phyloP scores from a whole-genome alignment of 257 asterid genomes.

The Anisodus acutangulus region DNA sequence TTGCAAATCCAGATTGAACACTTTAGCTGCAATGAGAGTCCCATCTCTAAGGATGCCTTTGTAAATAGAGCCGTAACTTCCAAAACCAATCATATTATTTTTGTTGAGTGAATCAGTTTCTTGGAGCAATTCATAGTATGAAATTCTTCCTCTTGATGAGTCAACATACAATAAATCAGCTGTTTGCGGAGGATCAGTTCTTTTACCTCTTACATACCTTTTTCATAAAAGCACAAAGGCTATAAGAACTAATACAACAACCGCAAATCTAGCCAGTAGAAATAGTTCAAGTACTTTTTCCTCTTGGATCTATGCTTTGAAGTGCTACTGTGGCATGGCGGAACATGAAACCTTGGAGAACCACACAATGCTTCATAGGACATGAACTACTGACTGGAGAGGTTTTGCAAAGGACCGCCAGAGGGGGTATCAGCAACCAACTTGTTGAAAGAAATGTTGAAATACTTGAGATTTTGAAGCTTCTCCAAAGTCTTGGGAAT shows the following conservation, averaged over 20 bases:
- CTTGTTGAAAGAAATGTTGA: background rate
- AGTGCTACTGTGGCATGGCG: background rate
- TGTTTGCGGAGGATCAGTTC: too few species aligned
- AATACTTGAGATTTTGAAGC: slow-evolving; percentile 1
- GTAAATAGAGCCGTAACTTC: background rate
- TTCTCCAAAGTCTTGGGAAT: background rate
- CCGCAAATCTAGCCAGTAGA: too few species aligned
- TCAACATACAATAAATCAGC: too few species aligned
- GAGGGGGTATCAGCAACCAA: background rate
- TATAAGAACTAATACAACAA: too few species aligned
- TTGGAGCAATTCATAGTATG: background rate
- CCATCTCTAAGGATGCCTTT: background rate
- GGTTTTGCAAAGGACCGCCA: background rate
- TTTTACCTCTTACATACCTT: too few species aligned
- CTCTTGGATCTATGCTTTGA: too few species aligned
- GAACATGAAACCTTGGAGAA: background rate
- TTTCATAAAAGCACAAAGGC: too few species aligned
- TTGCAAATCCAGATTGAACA: slow-evolving; percentile 9
- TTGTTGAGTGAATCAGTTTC: background rate
- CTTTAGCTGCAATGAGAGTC: background rate
- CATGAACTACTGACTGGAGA: background rate
- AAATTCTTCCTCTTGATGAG: slow-evolving; percentile 15
- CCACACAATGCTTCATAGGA: slow-evolving; percentile 4
- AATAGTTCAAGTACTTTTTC: too few species aligned
- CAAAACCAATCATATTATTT: background rate